These are phyloP conservation scores for Tylopilus felleus DNA, from an alignment of 768 basidiomycete genomes.

Conservation along the genomic window DNA sequence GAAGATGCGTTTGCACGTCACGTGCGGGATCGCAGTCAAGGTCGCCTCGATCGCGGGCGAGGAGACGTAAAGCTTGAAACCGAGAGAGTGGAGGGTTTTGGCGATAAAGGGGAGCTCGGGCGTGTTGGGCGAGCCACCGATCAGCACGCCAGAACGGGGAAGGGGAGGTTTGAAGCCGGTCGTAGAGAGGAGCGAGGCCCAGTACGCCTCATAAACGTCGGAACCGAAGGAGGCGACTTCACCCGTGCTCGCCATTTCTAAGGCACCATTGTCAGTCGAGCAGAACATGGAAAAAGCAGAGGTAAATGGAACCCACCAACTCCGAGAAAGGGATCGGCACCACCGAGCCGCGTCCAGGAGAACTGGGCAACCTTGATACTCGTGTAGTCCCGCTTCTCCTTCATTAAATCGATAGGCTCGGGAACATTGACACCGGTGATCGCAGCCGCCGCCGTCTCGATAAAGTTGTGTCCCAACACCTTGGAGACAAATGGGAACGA, in stretches of 20 bases:
- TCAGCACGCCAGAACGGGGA: constrained; percentile 79
- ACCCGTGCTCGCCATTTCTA: constrained; percentile 98
- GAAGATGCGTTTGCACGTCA: constrained; percentile 83
- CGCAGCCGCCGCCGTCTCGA: constrained; percentile 87
- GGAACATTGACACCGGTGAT: constrained; percentile 86
- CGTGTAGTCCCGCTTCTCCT: constrained; percentile 82
- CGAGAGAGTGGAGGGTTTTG: constrained; percentile 74
- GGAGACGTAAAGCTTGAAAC: constrained; percentile 95
- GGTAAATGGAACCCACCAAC: constrained; percentile 60
- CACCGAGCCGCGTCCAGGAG: constrained; percentile 94
- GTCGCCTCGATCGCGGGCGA: constrained; percentile 74
- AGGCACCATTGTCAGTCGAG: background rate
- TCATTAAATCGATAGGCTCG: constrained; percentile 89
- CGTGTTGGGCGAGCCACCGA: constrained; percentile 86
- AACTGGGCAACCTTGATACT: constrained; percentile 98
- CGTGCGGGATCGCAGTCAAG: constrained; percentile 74
- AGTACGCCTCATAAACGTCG: constrained; percentile 93
- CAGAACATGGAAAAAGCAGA: background rate
- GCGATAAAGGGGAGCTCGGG: constrained; percentile 87
- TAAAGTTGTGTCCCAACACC: constrained; percentile 96
- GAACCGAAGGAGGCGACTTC: constrained; percentile 96
- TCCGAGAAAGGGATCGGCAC: constrained; percentile 95
- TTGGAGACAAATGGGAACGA: constrained; percentile 99
- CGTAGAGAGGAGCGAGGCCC: constrained; percentile 90
- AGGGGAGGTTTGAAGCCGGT: constrained; percentile 94